Evolutionary conservation across 2,329 filamentous ascomycete genomes (phyloP).

Genomic region (Fusarium palustre): DNA sequence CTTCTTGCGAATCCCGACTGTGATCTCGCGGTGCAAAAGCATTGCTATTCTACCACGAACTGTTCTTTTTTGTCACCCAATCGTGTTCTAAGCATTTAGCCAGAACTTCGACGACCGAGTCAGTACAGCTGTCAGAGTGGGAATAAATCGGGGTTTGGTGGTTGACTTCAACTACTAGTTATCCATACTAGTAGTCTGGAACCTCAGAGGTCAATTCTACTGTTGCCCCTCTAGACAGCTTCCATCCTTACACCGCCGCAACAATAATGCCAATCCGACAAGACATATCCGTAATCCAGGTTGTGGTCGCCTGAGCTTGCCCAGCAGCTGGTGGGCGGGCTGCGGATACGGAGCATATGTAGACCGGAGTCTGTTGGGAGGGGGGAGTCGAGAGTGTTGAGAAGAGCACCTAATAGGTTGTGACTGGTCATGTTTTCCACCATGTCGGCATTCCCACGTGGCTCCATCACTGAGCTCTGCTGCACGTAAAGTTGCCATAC

Average conservation of each 20-base stretch:
- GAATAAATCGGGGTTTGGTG: slow-evolving; percentile 43
- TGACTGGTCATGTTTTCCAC: slow-evolving; percentile 44
- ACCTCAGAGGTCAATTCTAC: not conserved
- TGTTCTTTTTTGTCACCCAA: not conserved
- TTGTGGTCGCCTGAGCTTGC: slow-evolving; percentile 24
- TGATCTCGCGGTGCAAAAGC: not conserved
- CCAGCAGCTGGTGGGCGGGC: slow-evolving; percentile 7
- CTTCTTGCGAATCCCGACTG: not conserved
- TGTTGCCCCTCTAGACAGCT: not conserved
- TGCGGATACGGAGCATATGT: not conserved
- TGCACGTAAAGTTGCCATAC: slow-evolving; percentile 39
- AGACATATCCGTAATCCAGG: slow-evolving; percentile 1
- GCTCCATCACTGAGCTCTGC: slow-evolving; percentile 38
- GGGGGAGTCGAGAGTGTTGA: not conserved
- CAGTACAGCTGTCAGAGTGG: slow-evolving; percentile 28
- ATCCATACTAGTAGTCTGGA: not conserved
- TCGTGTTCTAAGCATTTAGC: not conserved
- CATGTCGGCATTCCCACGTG: slow-evolving; percentile 45
- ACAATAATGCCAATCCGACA: slow-evolving; percentile 1
- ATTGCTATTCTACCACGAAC: not conserved
- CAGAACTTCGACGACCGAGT: not conserved
- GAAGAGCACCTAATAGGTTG: not conserved
- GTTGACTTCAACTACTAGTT: not conserved
- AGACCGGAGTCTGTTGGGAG: not conserved
- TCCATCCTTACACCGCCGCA: slow-evolving; percentile 30